A percentile compares a stretch with the other conserved stretches of the same genome.
phyloP scores from a whole-genome alignment of 805 yeast species.

The Jamesozyma lodderae region DNA sequence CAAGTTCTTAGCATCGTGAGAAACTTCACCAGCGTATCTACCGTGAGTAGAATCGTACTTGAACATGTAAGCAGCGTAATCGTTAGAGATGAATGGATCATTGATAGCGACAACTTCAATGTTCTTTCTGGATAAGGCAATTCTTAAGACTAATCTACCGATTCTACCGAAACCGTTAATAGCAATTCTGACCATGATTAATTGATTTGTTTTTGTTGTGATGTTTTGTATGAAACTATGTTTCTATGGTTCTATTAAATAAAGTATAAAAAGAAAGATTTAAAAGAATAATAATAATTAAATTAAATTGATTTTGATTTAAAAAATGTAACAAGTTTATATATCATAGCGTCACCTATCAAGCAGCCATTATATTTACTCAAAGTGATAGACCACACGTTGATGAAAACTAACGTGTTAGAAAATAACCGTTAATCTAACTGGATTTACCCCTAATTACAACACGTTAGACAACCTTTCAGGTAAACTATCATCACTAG shows the following conservation, averaged over 20 bases:
- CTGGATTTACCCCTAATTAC: too few relatives aligned
- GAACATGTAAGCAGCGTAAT: conserved; percentile 67
- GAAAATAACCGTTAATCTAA: too few relatives aligned
- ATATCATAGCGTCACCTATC: too few relatives aligned
- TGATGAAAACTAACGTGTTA: too few relatives aligned
- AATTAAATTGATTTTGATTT: not conserved
- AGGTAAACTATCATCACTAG: too few relatives aligned
- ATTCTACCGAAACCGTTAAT: conserved; percentile 70
- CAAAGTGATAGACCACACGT: too few relatives aligned
- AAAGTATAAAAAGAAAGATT: too few relatives aligned
- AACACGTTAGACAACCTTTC: too few relatives aligned
- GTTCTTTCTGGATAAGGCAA: conserved; percentile 44
- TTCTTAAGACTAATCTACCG: conserved; percentile 60
- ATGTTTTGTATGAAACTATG: conserved; percentile 7
- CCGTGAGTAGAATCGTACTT: conserved; percentile 70
- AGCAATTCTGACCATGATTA: conserved; percentile 37
- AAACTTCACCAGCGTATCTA: conserved; percentile 49
- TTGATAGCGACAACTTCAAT: conserved; percentile 57
- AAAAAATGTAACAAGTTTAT: too few relatives aligned
- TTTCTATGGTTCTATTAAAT: conserved; percentile 5
- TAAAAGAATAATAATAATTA: too few relatives aligned
- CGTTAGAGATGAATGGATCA: conserved; percentile 61
- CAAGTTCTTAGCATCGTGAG: conserved; percentile 42
- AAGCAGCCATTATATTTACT: too few relatives aligned
- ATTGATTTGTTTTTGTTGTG: conserved; percentile 5